These are phyloP conservation scores for Wickerhamomyces bisporus DNA, from an alignment of 805 yeast genomes.

Conservation along the genomic window DNA sequence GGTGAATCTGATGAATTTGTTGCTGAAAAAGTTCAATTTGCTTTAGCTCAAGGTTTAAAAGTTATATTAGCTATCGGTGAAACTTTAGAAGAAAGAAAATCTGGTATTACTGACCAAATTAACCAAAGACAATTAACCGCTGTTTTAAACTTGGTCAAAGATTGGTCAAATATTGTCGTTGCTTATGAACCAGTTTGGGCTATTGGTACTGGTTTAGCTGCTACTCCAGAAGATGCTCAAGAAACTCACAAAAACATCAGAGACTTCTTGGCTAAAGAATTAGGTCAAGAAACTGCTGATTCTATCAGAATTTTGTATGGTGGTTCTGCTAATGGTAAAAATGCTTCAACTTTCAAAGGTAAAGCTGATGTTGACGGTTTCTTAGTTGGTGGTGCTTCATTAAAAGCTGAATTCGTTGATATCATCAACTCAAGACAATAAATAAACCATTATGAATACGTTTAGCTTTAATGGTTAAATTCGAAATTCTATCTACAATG, in stretches of 20 bases:
- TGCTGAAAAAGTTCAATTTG: constrained; percentile 92
- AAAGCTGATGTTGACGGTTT: constrained; percentile 95
- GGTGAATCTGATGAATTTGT: constrained; percentile 85
- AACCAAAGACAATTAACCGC: constrained; percentile 88
- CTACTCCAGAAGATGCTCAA: constrained; percentile 98
- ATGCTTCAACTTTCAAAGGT: constrained; percentile 85
- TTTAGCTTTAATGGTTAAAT: no score
- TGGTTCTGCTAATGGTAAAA: constrained; percentile 96
- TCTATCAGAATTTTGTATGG: constrained; percentile 91
- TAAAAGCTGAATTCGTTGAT: constrained; percentile 96
- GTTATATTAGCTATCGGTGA: constrained; percentile 98
- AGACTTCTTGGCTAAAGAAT: constrained; percentile 67
- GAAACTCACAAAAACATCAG: constrained; percentile 88
- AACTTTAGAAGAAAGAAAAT: constrained; percentile 90
- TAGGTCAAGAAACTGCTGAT: constrained; percentile 76
- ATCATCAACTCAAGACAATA: constrained; percentile 89
- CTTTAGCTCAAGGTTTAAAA: constrained; percentile 80
- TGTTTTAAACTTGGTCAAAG: constrained; percentile 70
- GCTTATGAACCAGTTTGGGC: constrained; percentile 99
- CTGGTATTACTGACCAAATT: constrained; percentile 80
- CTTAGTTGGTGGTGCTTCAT: constrained; percentile 98
- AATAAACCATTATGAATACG: constrained; percentile 6
- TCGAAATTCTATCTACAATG: no score
- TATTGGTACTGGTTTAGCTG: constrained; percentile 98
- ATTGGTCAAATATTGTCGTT: constrained; percentile 89